These are phyloP conservation scores for Urtica urens DNA, from an alignment of 306 rosid species.

Conservation along the genomic window DNA sequence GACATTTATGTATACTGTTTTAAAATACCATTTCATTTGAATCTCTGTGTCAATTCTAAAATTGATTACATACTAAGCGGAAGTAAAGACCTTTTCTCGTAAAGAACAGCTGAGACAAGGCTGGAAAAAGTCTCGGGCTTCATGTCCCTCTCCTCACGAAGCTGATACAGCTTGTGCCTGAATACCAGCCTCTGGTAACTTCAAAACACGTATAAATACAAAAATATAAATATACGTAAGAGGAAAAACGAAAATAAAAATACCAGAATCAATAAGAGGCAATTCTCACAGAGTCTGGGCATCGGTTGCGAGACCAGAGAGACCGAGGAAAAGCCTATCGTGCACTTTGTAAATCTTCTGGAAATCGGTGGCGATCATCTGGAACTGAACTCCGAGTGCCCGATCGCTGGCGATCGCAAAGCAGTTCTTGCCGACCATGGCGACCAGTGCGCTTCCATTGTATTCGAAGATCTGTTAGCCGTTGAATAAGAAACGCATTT, in stretches of 20 bases:
- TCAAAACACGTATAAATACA: constrained; percentile 2
- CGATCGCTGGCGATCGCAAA: constrained; percentile 97
- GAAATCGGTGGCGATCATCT: constrained; percentile 90
- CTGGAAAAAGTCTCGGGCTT: constrained; percentile 91
- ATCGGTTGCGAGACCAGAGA: constrained; percentile 89
- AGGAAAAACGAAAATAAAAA: not conserved
- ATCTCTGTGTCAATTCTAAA: not conserved
- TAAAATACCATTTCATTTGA: not conserved
- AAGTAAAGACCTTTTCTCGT: constrained; percentile 58
- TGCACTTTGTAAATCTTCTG: constrained; percentile 67
- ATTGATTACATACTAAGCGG: not conserved
- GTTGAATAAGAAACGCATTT: not conserved
- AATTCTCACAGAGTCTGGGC: constrained; percentile 72
- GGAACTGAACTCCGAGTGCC: constrained; percentile 93
- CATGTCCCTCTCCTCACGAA: constrained; percentile 89
- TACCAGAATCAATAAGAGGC: not conserved
- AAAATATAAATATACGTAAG: not conserved
- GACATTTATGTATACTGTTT: not conserved
- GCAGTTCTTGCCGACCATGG: constrained; percentile 98
- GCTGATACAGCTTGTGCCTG: constrained; percentile 80
- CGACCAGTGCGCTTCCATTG: constrained; percentile 89
- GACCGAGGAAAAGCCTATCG: constrained; percentile 73
- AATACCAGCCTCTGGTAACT: constrained; percentile 75
- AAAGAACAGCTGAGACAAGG: constrained; percentile 70
- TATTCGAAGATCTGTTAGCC: constrained; percentile 70